These are phyloP conservation scores for Euryodendron excelsum DNA, from an alignment of 148 eudicot genomes.

Conservation along the genomic window DNA sequence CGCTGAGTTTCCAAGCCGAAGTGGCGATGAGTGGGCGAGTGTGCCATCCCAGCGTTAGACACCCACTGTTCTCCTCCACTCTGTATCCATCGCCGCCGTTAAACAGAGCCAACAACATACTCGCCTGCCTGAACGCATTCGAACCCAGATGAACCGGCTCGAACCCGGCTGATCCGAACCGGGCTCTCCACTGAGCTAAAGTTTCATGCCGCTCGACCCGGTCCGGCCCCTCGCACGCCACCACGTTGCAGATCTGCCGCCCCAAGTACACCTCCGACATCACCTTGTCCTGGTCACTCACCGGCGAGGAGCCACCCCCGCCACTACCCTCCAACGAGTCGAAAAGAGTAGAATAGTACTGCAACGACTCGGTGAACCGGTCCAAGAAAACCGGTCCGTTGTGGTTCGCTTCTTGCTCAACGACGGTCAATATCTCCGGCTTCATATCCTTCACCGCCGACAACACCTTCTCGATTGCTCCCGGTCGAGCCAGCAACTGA, in stretches of 20 bases:
- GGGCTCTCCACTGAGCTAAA: slow-evolving; percentile 48
- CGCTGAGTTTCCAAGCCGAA: slow-evolving; percentile 65
- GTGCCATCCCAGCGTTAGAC: slow-evolving; percentile 74
- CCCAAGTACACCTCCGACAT: slow-evolving; percentile 74
- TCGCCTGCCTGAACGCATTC: slow-evolving; percentile 64
- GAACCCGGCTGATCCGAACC: slow-evolving; percentile 54
- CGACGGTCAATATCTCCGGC: slow-evolving; percentile 62
- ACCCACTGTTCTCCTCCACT: slow-evolving; percentile 71
- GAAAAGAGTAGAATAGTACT: slow-evolving; percentile 71
- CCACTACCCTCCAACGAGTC: slow-evolving; percentile 64
- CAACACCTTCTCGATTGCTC: slow-evolving; percentile 51
- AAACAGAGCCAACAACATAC: slow-evolving; percentile 56
- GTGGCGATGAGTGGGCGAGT: slow-evolving; percentile 68
- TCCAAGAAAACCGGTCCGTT: slow-evolving; percentile 56
- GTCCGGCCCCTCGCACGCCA: slow-evolving; percentile 70
- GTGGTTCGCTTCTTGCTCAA: slow-evolving; percentile 73
- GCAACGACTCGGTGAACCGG: slow-evolving; percentile 66
- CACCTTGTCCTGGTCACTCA: slow-evolving; percentile 38
- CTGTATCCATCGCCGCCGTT: slow-evolving; percentile 73
- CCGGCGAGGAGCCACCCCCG: background rate
- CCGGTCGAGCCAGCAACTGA: slow-evolving; percentile 44
- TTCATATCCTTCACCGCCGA: slow-evolving; percentile 41
- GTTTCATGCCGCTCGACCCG: slow-evolving; percentile 72
- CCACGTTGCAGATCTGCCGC: slow-evolving; percentile 68
- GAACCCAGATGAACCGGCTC: slow-evolving; percentile 66